A percentile compares a stretch with the other conserved stretches of the same genome.
Conservation (phyloP, 2,329 filamentous ascomycete genomes). For the Shiraia sp. region DNA sequence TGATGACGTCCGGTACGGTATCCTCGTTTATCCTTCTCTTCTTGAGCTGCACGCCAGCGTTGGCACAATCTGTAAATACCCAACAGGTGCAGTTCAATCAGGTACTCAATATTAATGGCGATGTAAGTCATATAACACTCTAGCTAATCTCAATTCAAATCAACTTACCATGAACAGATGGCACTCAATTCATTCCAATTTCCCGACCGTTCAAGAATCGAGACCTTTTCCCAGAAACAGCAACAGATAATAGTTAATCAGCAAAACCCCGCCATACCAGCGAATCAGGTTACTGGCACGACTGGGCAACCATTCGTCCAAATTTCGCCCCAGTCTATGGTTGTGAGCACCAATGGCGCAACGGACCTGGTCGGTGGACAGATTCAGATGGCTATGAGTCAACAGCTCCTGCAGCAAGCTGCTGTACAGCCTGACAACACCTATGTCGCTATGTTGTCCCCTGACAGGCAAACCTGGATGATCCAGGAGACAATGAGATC, state of each 20-base stretch:
- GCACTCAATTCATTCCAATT: conserved; percentile 42
- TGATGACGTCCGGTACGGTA: conserved; percentile 45
- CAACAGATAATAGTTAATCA: conserved; percentile 48
- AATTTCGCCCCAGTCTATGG: conserved; percentile 37
- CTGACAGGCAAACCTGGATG: conserved; percentile 44
- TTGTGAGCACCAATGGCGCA: conserved; percentile 42
- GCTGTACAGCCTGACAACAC: conserved; percentile 41
- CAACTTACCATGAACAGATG: conserved; percentile 34
- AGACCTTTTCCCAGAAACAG: conserved; percentile 45
- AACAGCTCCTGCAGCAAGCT: conserved; percentile 31
- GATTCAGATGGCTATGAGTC: conserved; percentile 39
- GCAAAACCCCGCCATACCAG: conserved; percentile 37
- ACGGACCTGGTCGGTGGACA: conserved; percentile 42
- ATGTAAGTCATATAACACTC: conserved; percentile 28
- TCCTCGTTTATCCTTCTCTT: conserved; percentile 34
- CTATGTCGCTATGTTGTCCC: conserved; percentile 43
- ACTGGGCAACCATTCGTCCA: conserved; percentile 44
- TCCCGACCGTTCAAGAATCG: conserved; percentile 42
- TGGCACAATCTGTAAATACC: conserved; percentile 23
- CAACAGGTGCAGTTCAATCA: conserved; percentile 43
- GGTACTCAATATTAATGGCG: conserved; percentile 46
- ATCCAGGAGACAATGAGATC: conserved; percentile 42
- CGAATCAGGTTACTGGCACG: conserved; percentile 43
- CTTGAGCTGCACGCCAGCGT: conserved; percentile 29
- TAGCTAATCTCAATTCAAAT: too few relatives aligned